These are phyloP conservation scores for Russula vinacea DNA, from an alignment of 768 basidiomycete genomes.

Conservation along the genomic window DNA sequence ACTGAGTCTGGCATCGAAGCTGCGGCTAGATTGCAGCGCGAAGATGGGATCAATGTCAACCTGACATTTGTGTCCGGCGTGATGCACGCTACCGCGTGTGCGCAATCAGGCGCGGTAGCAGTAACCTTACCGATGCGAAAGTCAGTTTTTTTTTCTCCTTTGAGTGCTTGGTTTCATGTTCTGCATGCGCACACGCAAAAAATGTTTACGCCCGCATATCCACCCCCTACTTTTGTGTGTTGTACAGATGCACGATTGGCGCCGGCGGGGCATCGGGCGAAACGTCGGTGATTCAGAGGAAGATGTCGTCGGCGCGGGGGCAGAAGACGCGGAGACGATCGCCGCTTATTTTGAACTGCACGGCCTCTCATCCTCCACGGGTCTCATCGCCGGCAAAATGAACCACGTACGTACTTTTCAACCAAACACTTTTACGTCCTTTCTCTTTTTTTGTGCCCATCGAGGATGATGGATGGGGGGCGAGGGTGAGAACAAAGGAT, in stretches of 20 bases:
- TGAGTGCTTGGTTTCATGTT: background rate
- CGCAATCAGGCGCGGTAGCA: constrained; percentile 47
- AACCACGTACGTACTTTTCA: constrained; percentile 20
- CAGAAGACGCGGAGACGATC: constrained; percentile 24
- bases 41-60: constrained; percentile 48
- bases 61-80: constrained; percentile 51
- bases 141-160: constrained; percentile 38
- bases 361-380: constrained; percentile 10
- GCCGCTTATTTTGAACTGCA: constrained; percentile 26
- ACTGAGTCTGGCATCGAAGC: constrained; percentile 54
- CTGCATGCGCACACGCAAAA: background rate
- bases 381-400: constrained; percentile 18
- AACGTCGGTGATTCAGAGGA: background rate
- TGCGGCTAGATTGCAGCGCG: constrained; percentile 40
- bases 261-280: constrained; percentile 2
- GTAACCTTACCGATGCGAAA: constrained; percentile 47
- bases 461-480: background rate
- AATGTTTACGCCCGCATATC: background rate
- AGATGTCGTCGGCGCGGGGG: background rate
- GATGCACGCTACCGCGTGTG: constrained; percentile 55
- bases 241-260: constrained; percentile 23
- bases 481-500: background rate
- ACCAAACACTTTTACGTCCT: background rate
- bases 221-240: background rate
- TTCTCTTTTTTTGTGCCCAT: background rate